Conservation (phyloP, 176 grass and related monocot genomes). For the Ananas comosus region DNA sequence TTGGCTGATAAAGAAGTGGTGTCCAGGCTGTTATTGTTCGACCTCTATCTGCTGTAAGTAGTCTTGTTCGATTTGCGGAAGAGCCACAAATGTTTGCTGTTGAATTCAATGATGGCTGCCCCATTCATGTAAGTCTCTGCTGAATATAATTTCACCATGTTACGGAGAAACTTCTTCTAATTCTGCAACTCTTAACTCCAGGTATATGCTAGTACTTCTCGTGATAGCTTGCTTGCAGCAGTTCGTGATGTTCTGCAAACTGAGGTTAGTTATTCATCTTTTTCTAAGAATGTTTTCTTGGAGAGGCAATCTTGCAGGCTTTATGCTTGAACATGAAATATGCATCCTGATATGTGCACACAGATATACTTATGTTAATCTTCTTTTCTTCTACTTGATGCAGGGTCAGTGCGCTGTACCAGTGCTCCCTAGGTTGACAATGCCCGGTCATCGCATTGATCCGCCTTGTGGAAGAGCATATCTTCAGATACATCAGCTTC, state of each 20-base stretch:
- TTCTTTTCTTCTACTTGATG: conserved; percentile 17
- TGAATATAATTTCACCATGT: background rate
- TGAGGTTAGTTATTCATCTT: conserved; percentile 39
- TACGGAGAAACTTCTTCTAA: background rate
- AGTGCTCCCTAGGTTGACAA: conserved; percentile 81
- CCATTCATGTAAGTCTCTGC: conserved; percentile 81
- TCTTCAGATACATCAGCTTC: conserved; percentile 34
- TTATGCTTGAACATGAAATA: too few relatives aligned
- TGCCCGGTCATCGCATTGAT: conserved; percentile 95
- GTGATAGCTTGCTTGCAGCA: conserved; percentile 91
- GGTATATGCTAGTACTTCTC: conserved; percentile 97
- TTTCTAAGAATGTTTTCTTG: conserved; percentile 14
- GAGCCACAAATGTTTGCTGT: conserved; percentile 99
- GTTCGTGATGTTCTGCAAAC: conserved; percentile 83
- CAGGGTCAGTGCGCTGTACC: conserved; percentile 82
- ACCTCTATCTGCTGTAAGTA: conserved; percentile 65
- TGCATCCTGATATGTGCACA: too few relatives aligned
- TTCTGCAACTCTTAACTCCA: conserved; percentile 31
- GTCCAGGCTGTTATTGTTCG: conserved; percentile 79
- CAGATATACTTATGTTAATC: too few relatives aligned
- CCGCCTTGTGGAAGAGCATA: conserved; percentile 61
- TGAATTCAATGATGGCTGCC: conserved; percentile 93
- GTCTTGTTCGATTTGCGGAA: conserved; percentile 95
- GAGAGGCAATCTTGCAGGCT: background rate
- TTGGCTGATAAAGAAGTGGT: conserved; percentile 19